Base-by-base conservation (phyloP, 352 stramenopile genomes). In the Pythium phragmitis region DNA sequence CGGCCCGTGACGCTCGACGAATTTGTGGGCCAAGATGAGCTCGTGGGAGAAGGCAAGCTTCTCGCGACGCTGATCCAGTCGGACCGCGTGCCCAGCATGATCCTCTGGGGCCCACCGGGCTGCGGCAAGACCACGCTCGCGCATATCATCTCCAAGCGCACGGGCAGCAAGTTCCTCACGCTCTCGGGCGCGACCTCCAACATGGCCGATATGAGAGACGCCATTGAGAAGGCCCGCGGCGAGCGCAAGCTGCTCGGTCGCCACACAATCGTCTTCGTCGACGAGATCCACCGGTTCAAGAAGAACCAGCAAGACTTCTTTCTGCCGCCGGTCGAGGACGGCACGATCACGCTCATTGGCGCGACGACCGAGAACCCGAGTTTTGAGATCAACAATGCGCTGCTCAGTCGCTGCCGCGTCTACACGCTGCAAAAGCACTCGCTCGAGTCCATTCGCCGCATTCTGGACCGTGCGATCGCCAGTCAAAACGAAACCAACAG, bases 241-340 rank as follows among this genome's bases (percentile, higher is more conserved):
- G 85, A 96, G 62, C 70, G 67, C 19, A 85, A 85, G 51, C 69
- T 93, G 57, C 76, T 88, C 6, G 68, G 69, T 14, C 67, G 85
- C 50, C 74, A 79, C 23, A 95, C 88, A 0, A 91, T 94, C 26
- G 75, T 96, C 17, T 96, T 96, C 51, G 83, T 96, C 1, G 88
- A 96, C 45, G 88, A 96, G 67, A 90, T 96, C 55, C 88, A 96
- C 64, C 81, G 85, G 7, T 95, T 93, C 68, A 96, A 92, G 58
- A 96, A 96, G 67, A 89, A 87, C 57, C 82, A 94, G 39, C 88
- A 96, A 72, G 86, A 95, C 67, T 88, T 94, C 47, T 92, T 96
- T 47, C 72, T 96, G n/a, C 85, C 85, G 13, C 67, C 70, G 2
- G 82, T 96, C 12, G 87, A 96, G 67, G 82, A 90, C 33, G 88